Percentiles rank a stretch among this genome's conserved stretches.
Conservation (phyloP, 2,329 filamentous ascomycete genomes). For the Alternaria sp. region DNA sequence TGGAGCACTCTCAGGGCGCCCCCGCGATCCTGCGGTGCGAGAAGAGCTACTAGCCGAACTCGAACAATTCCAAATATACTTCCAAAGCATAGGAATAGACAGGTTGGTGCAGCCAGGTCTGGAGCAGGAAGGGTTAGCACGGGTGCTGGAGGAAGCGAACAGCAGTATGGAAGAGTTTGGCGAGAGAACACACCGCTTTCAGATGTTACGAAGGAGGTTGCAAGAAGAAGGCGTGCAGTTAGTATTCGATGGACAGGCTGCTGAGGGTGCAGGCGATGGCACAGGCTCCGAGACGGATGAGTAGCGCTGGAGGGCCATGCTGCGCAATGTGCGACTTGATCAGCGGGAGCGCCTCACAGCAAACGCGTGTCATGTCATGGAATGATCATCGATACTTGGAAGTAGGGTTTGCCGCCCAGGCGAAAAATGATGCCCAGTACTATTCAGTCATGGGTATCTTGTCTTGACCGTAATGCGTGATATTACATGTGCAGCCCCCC, state of each 20-base stretch:
- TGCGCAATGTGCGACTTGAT: slow-evolving; percentile 3
- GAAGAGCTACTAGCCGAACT: slow-evolving; percentile 36
- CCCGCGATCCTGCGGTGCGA: slow-evolving; percentile 13
- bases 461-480: slow-evolving; percentile 11
- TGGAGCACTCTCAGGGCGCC: not conserved
- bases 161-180: slow-evolving; percentile 39
- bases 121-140: slow-evolving; percentile 29
- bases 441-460: slow-evolving; percentile 1
- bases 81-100: slow-evolving; percentile 35
- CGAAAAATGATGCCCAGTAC: slow-evolving; percentile 5
- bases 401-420: slow-evolving; percentile 8
- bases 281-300: slow-evolving; percentile 24
- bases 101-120: slow-evolving; percentile 25
- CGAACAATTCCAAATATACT: slow-evolving; percentile 39
- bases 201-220: slow-evolving; percentile 26
- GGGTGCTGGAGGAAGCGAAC: slow-evolving; percentile 30
- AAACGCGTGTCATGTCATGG: not conserved
- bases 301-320: slow-evolving; percentile 1
- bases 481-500: slow-evolving; percentile 7
- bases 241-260: slow-evolving; percentile 32
- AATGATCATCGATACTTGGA: not conserved
- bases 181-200: slow-evolving; percentile 35
- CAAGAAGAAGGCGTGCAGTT: slow-evolving; percentile 38
- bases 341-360: not conserved
- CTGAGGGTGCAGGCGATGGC: slow-evolving; percentile 1